Evolutionary conservation across 2,329 filamentous ascomycete genomes (phyloP), one percentile per base, ranked within the genome.

Genomic region (Fusarium sp.): DNA sequence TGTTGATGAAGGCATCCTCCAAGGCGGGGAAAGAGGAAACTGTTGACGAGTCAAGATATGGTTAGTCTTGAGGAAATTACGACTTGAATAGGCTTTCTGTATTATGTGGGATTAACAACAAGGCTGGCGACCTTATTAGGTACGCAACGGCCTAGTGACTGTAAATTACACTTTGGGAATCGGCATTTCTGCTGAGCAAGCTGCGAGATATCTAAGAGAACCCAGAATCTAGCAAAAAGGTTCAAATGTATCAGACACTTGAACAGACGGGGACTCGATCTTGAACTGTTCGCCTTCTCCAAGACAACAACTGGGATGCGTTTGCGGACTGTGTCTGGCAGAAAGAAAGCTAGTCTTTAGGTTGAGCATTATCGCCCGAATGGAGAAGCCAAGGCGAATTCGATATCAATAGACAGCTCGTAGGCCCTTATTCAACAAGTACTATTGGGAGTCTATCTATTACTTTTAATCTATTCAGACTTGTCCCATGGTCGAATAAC

Each of bases 401-500:
- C 16, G 2, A 9, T 18, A 27, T 6, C 6, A 18, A 6, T 6
- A 27, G 14, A 18, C 14, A 47, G 4, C 42, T 47, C 5, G 11
- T 10, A 5, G 14, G 42, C 8, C 25, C 5, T 25, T 47, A 1
- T 47, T 25, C 42, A 16, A 25, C 14, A 45, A 47, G 22, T 18
- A 25, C 7, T 11, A 52, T 52, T 52, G 10, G n/a, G 7, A 2
- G 25, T 52, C 16, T 4, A 29, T 16, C 14, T 2, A 47, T 47
- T 27, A 6, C 42, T 27, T 27, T 10, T 3, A 31, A 52, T 31
- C 25, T n/a, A 31, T 29, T 18, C 18, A 29, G 22, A n/a, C 42
- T 63, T 29, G 5, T 63, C 45, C 42, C 29, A 42, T 57, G 66
- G 66, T 14, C 69, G 75, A 50, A 80, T 72, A 25, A 80, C 60